Evolutionary conservation across 2,329 filamentous ascomycete species (phyloP).

Genomic region (Knoxdaviesia proteae): DNA sequence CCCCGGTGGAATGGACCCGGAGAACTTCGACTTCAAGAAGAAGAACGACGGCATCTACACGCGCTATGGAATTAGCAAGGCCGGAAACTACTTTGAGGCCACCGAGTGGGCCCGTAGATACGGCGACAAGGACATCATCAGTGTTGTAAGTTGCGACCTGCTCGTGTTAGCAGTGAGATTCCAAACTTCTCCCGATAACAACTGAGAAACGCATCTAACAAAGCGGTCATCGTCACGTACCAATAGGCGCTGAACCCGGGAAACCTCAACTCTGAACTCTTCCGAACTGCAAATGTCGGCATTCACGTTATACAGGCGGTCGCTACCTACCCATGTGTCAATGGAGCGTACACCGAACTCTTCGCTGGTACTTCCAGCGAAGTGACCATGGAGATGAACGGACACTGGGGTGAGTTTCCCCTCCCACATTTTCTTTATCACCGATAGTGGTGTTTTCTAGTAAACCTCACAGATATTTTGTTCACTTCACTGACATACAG

Average conservation of each 20-base stretch:
- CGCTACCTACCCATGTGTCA: constrained; percentile 7
- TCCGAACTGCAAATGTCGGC: constrained; percentile 10
- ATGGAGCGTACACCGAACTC: constrained; percentile 26
- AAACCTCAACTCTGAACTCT: constrained; percentile 17
- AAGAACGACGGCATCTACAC: constrained; percentile 6
- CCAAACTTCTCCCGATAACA: too few relatives aligned
- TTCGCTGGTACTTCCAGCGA: constrained; percentile 23
- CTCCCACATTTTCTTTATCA: neutral
- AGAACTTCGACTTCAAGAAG: constrained; percentile 12
- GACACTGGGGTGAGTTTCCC: constrained; percentile 9
- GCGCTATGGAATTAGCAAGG: constrained; percentile 14
- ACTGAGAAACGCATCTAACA: too few relatives aligned
- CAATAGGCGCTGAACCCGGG: constrained; percentile 15
- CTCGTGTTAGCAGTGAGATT: too few relatives aligned
- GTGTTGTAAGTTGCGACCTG: constrained; percentile 3
- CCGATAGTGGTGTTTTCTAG: too few relatives aligned
- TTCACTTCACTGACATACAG: neutral
- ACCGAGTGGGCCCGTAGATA: constrained; percentile 12
- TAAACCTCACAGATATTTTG: neutral
- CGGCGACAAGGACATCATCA: constrained; percentile 11
- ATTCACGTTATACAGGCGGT: constrained; percentile 2
- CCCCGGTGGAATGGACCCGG: constrained; percentile 9
- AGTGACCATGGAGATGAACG: constrained; percentile 16
- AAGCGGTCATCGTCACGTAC: too few relatives aligned
- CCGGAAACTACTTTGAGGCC: constrained; percentile 12